Base-by-base conservation (phyloP, 495 filamentous ascomycete genomes). In the Xylaria acuta region DNA sequence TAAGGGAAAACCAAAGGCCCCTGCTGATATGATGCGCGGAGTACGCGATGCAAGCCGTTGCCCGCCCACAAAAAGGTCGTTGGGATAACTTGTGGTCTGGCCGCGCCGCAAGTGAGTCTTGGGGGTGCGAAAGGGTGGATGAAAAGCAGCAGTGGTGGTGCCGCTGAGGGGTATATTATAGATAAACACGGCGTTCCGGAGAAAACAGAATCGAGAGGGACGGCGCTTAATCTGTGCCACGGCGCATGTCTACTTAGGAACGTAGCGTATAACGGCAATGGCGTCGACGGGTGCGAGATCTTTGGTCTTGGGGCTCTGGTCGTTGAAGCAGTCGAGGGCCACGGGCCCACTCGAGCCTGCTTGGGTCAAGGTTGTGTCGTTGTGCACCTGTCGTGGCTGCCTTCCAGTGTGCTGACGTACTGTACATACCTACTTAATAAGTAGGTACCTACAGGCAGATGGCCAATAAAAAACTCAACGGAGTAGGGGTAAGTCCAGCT, bases 401-500 rank as follows among this genome's bases (percentile, higher is more conserved):
- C 36, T n/a, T 38, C 12, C 3, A 12, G 20, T 22, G 12, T 30
- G 58, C 58, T 60, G 58, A 60, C 60, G 38, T 27, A 64, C 36
- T 38, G 32, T 36, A 56, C 49, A 49, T 25, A 25, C 7, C 27
- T n/a, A n/a, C n/a, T n/a, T n/a, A n/a, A n/a, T n/a, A n/a, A n/a
- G n/a, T n/a, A n/a, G n/a, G n/a, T n/a, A n/a, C n/a, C n/a, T n/a
- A n/a, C n/a, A n/a, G n/a, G n/a, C n/a, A n/a, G n/a, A n/a, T n/a
- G n/a, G 22, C 56, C 32, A 36, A 60, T 38, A 9, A 49, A 43
- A 47, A 64, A 25, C 62, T 25, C 34, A 30, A 53, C 64, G 64
- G 66, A 59, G 49, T 12, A 68, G 34, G 45, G 49, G 66, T 68
- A 68, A 68, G 36, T 68, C 66, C 66, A 68, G 66, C 53, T 68